Evolutionary conservation across 345 rosid genomes (phyloP), one percentile per base, ranked within the genome.

Genomic region (Salix exigua): DNA sequence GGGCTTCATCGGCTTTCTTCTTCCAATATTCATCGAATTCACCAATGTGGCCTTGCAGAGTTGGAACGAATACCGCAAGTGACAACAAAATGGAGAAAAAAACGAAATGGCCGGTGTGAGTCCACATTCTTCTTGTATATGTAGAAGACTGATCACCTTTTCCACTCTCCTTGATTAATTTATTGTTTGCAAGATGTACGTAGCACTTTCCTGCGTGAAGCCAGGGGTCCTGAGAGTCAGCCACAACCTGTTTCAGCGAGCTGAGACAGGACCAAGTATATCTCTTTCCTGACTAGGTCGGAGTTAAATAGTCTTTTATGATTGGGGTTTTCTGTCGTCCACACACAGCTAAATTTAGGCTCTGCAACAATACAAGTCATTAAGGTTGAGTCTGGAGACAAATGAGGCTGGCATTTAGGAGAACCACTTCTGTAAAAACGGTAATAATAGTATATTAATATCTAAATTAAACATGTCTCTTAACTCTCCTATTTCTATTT

Each of bases 11-110:
- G 28, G 87, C 88, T 18, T 82, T 80, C 60, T 69, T 25, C 46
- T 76, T 75, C 98, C 95, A 90, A 72, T 93, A 91, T 16, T 84
- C 88, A 26, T 93, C 97, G 35, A 77, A 76, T 62, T 84, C 85
- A 11, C 73, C 75, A 3, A 82, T 74, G 75, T 87, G n/a, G 25
- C 90, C 93, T 2, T 37, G 35, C 6, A 74, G 51, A 44, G 58
- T 60, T 16, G 79, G 87, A 66, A 82, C 51, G 7, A 76, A 19
- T 33, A 68, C 81, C 26, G 79, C 82, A 1, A 85, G 79, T 35
- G 81, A 73, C 46, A 80, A 51, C 44, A 79, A 82, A 26, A 79
- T 16, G 11, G 79, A 2, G 76, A 82, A 26, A 26, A 72, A 18
- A n/a, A 72, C 31, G 26, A 62, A 67, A 60, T 66, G 2, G 65